Evolutionary conservation across 176 grass and related monocot genomes (phyloP).

Genomic region (Hsuehochloa calcarea): DNA sequence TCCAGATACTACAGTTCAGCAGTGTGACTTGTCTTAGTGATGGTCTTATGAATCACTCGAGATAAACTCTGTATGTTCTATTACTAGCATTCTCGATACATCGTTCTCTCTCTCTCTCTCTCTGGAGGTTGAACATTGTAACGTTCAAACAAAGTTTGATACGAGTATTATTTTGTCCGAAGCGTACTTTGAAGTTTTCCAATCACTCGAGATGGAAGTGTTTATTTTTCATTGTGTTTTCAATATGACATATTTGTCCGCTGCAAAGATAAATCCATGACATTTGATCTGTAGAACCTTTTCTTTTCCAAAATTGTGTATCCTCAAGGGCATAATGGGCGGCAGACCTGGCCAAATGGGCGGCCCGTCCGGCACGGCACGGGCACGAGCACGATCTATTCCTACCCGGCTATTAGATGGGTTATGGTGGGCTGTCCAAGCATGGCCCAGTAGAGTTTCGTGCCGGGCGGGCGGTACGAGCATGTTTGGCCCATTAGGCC

Average conservation of each 20-base stretch:
- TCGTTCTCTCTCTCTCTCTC: background rate
- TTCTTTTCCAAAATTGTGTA: background rate
- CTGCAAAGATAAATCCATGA: no score
- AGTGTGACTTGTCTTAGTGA: background rate
- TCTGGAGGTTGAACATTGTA: background rate
- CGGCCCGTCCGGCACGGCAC: no score
- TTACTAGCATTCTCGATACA: background rate
- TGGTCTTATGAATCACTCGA: background rate
- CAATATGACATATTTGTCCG: no score
- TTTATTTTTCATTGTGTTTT: background rate
- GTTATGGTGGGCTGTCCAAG: no score
- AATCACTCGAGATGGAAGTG: background rate
- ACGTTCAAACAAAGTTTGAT: background rate
- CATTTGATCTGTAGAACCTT: no score
- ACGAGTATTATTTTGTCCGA: background rate
- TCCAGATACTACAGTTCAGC: background rate
- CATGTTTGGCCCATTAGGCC: no score
- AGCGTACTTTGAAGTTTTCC: background rate
- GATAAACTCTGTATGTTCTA: background rate
- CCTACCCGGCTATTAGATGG: no score
- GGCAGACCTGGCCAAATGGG: no score
- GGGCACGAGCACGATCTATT: no score
- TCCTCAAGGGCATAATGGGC: no score
- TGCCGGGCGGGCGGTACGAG: no score
- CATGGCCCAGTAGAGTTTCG: no score